Evolutionary conservation across 495 filamentous ascomycete genomes (phyloP), one percentile per base, ranked within the genome.

Genomic region (Lophium mytilinum): DNA sequence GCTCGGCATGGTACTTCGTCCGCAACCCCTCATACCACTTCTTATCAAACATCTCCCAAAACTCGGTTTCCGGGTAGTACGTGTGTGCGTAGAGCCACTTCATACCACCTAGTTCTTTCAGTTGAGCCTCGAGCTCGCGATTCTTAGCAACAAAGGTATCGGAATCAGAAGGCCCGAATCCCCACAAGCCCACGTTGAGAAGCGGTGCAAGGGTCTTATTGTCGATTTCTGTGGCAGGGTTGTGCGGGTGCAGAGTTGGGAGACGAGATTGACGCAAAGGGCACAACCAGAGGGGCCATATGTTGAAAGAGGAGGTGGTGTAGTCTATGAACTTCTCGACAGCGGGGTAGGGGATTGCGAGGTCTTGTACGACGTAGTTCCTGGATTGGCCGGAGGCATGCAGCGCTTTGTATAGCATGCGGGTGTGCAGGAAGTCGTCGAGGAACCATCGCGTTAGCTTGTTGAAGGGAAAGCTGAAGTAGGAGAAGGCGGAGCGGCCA

Each of bases 51-150:
- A 45, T n/a, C 2, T 57, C 34, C 80, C 80, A 83, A 68, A 84
- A 83, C 50, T 81, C 79, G 0, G 71, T 57, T 57, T 82, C 75
- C 7, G 64, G 68, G 50, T 79, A 80, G 64, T 80, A 84, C 0
- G 78, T 74, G 45, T 81, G 76, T 18, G 81, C 79, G 65, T 83
- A 84, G 11, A 83, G 69, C 76, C 78, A 82, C 60, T 82, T 82
- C 74, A 77, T 79, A 9, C 89, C 88, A n/a, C 84, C 81, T 1
- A 91, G 73, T 52, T 80, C 80, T 9, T 69, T 71, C 7, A 91
- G 73, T 57, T 82, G 83, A 0, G 65, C 58, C 67, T 92, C 88
- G 5, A 94, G 71, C 14, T 76, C 75, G 3, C 81, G 77, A 69
- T 94, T 92, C 52, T 77, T 77, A 0, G 60, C 55, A 4, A 90